phyloP scores from a whole-genome alignment of 2,329 filamentous ascomycete species.

The Alternaria sp. region DNA sequence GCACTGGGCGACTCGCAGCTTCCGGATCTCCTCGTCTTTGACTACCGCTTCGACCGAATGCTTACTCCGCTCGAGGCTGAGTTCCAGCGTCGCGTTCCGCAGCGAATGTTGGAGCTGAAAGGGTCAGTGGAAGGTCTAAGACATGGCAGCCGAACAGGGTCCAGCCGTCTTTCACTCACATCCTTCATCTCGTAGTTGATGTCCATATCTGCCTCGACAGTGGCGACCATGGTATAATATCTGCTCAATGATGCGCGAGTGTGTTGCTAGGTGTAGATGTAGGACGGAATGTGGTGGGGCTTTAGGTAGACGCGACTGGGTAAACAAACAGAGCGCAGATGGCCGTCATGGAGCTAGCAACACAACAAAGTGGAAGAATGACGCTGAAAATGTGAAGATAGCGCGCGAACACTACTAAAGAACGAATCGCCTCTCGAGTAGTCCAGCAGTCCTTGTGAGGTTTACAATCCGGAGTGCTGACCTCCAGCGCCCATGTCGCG shows the following conservation, averaged over 20 bases:
- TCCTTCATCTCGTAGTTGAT: conserved; percentile 42
- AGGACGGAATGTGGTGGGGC: conserved; percentile 26
- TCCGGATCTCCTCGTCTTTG: conserved; percentile 76
- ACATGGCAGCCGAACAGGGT: background rate
- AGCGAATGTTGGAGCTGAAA: conserved; percentile 58
- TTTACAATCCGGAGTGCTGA: background rate
- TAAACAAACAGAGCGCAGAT: conserved; percentile 41
- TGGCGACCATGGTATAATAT: conserved; percentile 32
- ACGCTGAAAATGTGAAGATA: background rate
- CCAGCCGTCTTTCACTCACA: conserved; percentile 29
- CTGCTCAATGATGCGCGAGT: conserved; percentile 25
- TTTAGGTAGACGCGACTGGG: conserved; percentile 34
- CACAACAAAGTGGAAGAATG: background rate
- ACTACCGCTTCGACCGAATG: conserved; percentile 71
- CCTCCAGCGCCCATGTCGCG: background rate
- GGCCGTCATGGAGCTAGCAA: background rate
- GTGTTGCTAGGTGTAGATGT: conserved; percentile 18
- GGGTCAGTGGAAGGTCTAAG: conserved; percentile 19
- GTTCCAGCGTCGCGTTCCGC: conserved; percentile 65
- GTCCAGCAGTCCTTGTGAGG: background rate
- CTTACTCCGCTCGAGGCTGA: conserved; percentile 70
- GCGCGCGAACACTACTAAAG: background rate
- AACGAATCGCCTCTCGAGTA: background rate
- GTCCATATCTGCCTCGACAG: conserved; percentile 37
- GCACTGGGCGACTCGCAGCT: conserved; percentile 68